Conservation (phyloP, 352 stramenopile species). For the Phytophthora pluvialis region DNA sequence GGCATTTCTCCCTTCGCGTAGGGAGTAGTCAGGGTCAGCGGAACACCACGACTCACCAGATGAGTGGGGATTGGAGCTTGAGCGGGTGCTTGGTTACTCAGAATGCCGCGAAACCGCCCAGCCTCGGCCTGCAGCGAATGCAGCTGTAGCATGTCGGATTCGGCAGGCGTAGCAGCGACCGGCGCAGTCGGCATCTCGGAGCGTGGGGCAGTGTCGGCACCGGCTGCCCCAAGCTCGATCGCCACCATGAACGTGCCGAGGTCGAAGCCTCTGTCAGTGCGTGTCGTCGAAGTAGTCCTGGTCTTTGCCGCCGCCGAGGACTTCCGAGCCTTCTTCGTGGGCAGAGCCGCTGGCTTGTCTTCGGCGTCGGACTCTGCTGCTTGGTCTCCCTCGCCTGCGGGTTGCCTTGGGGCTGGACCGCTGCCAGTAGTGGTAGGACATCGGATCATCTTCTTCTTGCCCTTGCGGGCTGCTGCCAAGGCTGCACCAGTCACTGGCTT, state of each 20-base stretch:
- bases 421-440: too few relatives aligned
- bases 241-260: too few relatives aligned
- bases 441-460: neutral
- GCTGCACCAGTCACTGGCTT: too few relatives aligned
- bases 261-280: too few relatives aligned
- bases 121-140: neutral
- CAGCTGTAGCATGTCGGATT: neutral
- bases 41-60: too few relatives aligned
- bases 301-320: too few relatives aligned
- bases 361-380: neutral
- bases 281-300: too few relatives aligned
- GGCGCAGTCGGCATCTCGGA: neutral
- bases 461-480: neutral
- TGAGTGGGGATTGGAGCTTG: neutral
- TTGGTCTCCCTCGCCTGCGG: too few relatives aligned
- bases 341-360: neutral
- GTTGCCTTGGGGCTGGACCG: too few relatives aligned
- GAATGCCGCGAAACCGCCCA: neutral
- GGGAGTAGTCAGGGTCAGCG: neutral
- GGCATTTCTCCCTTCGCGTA: constrained; percentile 7
- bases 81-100: neutral
- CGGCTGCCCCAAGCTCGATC: too few relatives aligned
- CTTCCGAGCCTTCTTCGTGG: neutral
- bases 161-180: too few relatives aligned
- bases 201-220: too few relatives aligned